A percentile compares a stretch with the other conserved stretches of the same genome.
Evolutionary conservation across 2,329 filamentous ascomycete genomes (phyloP).

Genomic region (Penicillium sp.): DNA sequence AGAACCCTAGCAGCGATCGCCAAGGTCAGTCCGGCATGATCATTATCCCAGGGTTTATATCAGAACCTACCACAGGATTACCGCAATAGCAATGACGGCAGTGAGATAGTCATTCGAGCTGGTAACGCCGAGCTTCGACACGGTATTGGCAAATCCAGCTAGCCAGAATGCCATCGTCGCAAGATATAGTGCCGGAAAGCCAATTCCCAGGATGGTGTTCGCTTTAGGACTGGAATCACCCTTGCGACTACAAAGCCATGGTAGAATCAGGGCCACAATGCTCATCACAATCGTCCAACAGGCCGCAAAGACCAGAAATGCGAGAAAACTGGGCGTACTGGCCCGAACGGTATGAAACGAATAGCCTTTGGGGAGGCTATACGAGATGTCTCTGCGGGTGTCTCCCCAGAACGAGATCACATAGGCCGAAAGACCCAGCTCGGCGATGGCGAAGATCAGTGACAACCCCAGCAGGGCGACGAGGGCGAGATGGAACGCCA

Average conservation of each 20-base stretch:
- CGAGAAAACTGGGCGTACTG: slow-evolving; percentile 18
- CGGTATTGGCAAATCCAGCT: slow-evolving; percentile 28
- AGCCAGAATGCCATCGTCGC: slow-evolving; percentile 32
- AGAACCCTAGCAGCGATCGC: slow-evolving; percentile 21
- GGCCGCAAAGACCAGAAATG: slow-evolving; percentile 23
- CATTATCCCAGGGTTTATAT: no score
- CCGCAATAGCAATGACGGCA: slow-evolving; percentile 27
- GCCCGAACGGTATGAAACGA: slow-evolving; percentile 10
- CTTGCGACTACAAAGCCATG: slow-evolving; percentile 18
- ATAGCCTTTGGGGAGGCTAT: slow-evolving; percentile 6
- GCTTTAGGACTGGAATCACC: slow-evolving; percentile 13
- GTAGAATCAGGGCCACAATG: slow-evolving; percentile 16
- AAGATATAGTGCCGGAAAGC: slow-evolving; percentile 20
- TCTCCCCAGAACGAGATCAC: slow-evolving; percentile 8
- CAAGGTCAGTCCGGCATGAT: no score
- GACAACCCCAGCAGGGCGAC: slow-evolving; percentile 21
- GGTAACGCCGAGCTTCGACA: slow-evolving; percentile 8
- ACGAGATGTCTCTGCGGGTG: slow-evolving; percentile 1
- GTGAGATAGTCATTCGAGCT: slow-evolving; percentile 15
- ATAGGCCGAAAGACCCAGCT: slow-evolving; percentile 27
- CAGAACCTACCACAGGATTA: slow-evolving; percentile 24
- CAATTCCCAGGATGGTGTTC: slow-evolving; percentile 20
- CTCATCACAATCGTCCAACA: slow-evolving; percentile 26
- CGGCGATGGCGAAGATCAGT: slow-evolving; percentile 24
- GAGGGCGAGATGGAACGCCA: slow-evolving; percentile 22